Evolutionary conservation across 2,329 filamentous ascomycete genomes (phyloP).

Genomic region (Aplosporella prunicola): DNA sequence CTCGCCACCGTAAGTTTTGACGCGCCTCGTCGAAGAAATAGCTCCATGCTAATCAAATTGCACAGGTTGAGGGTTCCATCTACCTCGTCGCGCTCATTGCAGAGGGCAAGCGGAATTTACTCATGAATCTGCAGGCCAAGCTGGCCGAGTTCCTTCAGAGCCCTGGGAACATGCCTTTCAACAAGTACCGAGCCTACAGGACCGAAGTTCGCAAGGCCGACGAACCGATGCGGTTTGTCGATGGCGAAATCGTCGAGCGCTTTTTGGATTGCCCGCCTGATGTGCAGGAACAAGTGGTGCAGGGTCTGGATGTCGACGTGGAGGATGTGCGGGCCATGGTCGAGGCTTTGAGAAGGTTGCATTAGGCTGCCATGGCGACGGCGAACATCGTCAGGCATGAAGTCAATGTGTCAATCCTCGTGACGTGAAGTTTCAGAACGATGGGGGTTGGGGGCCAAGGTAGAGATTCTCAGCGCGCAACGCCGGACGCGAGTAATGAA

Average conservation of each 20-base stretch:
- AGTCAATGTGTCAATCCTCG: too few species aligned
- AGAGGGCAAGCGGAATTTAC: slow-evolving; percentile 61
- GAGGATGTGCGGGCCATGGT: slow-evolving; percentile 50
- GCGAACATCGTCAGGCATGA: too few species aligned
- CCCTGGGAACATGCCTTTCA: slow-evolving; percentile 67
- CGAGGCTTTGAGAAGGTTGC: slow-evolving; percentile 44
- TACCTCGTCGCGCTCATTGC: slow-evolving; percentile 81
- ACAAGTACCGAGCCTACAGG: slow-evolving; percentile 71
- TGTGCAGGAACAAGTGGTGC: slow-evolving; percentile 45
- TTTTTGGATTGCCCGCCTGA: slow-evolving; percentile 64
- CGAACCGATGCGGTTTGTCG: slow-evolving; percentile 78
- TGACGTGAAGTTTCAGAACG: too few species aligned
- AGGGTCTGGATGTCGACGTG: slow-evolving; percentile 47
- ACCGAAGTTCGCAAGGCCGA: slow-evolving; percentile 61
- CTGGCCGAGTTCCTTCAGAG: slow-evolving; percentile 53
- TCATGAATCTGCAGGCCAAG: slow-evolving; percentile 69
- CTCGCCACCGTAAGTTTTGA: slow-evolving; percentile 63
- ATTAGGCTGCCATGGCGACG: too few species aligned
- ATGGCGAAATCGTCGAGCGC: slow-evolving; percentile 80
- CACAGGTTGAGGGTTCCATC: slow-evolving; percentile 76
- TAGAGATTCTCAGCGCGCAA: too few species aligned
- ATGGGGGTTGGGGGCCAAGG: too few species aligned
- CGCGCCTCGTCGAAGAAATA: too few species aligned
- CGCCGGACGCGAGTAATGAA: too few species aligned
- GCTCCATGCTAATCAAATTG: too few species aligned